These are phyloP conservation scores for Simmondsia chinensis DNA, from an alignment of 148 eudicot species.

Conservation along the genomic window DNA sequence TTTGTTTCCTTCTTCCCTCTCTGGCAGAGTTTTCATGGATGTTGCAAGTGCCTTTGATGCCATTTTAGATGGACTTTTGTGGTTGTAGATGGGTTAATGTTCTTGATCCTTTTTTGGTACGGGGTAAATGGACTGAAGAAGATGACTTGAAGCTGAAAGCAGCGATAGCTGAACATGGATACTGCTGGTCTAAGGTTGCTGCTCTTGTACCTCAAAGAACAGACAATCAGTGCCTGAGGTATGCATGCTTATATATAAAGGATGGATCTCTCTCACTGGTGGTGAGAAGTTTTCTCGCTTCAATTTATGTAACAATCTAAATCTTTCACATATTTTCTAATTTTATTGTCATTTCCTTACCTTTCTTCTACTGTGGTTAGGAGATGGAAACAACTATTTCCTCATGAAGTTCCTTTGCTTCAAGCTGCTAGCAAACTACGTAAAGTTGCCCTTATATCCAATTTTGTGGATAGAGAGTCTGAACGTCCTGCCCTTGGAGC, in stretches of 20 bases:
- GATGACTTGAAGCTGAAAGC: constrained; percentile 62
- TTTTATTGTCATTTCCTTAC: background rate
- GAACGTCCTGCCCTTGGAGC: constrained; percentile 73
- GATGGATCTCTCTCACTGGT: background rate
- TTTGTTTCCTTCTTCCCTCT: too few species aligned
- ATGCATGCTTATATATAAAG: background rate
- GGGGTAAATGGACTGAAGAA: constrained; percentile 61
- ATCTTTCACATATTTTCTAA: too few species aligned
- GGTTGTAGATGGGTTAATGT: constrained; percentile 67
- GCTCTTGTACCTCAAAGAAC: constrained; percentile 63
- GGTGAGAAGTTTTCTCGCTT: background rate
- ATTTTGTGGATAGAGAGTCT: constrained; percentile 84
- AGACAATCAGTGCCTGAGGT: constrained; percentile 84
- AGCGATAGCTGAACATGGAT: constrained; percentile 56
- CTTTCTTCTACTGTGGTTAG: constrained; percentile 38
- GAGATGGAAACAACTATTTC: constrained; percentile 69
- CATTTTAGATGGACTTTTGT: constrained; percentile 6
- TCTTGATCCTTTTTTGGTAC: constrained; percentile 66
- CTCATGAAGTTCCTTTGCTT: constrained; percentile 47
- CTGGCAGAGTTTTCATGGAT: too few species aligned
- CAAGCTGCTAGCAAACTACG: constrained; percentile 42
- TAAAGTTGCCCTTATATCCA: constrained; percentile 50
- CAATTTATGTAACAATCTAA: too few species aligned
- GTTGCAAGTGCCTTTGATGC: background rate
- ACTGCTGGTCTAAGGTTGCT: constrained; percentile 78